phyloP scores from a whole-genome alignment of 495 filamentous ascomycete genomes.

The Neurospora sublineolata region DNA sequence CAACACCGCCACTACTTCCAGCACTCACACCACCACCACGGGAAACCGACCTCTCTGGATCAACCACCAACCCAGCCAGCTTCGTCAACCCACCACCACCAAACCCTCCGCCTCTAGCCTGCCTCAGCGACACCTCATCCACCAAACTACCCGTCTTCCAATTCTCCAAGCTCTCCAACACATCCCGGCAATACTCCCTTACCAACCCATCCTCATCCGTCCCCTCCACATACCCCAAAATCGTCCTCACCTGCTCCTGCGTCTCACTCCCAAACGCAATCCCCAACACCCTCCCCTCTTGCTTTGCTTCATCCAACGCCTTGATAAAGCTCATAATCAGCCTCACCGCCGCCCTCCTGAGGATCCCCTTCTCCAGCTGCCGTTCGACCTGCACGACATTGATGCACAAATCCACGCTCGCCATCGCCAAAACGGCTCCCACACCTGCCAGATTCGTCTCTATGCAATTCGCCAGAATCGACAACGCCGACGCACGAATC shows the following conservation, averaged over 20 bases:
- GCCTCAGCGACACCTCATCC: slow-evolving; percentile 10
- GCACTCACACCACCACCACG: slow-evolving; percentile 5
- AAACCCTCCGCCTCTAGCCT: neutral
- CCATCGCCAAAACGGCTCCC: slow-evolving; percentile 39
- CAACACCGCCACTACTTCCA: neutral
- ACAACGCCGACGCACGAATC: slow-evolving; percentile 65
- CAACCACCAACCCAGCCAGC: slow-evolving; percentile 34
- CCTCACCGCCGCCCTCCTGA: slow-evolving; percentile 61
- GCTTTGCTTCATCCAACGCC: slow-evolving; percentile 48
- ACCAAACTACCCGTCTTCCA: slow-evolving; percentile 49
- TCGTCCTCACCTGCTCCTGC: slow-evolving; percentile 49
- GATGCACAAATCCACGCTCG: slow-evolving; percentile 56
- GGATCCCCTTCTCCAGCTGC: slow-evolving; percentile 51
- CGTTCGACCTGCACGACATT: slow-evolving; percentile 55
- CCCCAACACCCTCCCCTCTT: slow-evolving; percentile 39
- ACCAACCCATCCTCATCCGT: slow-evolving; percentile 66
- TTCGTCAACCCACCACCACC: slow-evolving; percentile 16
- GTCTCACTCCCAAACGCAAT: slow-evolving; percentile 53
- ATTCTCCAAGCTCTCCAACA: slow-evolving; percentile 60
- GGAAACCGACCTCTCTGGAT: slow-evolving; percentile 13
- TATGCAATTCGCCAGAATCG: slow-evolving; percentile 53
- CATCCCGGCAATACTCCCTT: slow-evolving; percentile 54
- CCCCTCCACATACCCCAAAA: slow-evolving; percentile 52
- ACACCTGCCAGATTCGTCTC: slow-evolving; percentile 57
- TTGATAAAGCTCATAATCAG: slow-evolving; percentile 56